These are phyloP conservation scores for Syzygium oleosum DNA, from an alignment of 345 rosid genomes.

Conservation along the genomic window DNA sequence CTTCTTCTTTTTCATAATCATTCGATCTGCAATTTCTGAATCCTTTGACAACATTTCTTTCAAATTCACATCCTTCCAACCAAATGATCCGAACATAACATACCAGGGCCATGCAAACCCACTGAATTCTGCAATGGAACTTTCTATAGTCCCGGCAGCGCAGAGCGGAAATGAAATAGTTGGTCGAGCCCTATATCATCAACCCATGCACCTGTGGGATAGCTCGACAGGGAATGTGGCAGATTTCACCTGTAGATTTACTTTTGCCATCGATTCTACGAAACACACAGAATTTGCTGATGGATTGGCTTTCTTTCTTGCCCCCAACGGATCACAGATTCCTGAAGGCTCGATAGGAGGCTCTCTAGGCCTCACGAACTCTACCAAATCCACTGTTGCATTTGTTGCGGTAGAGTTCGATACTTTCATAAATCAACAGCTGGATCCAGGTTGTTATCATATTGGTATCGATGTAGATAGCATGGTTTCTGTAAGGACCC, in stretches of 20 bases:
- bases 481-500: background rate
- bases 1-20: too few species aligned
- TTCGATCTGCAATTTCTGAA: too few species aligned
- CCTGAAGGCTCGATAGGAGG: background rate
- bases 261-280: constrained; percentile 1
- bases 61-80: too few species aligned
- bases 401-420: constrained; percentile 19
- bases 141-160: too few species aligned
- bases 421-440: background rate
- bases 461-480: constrained; percentile 1
- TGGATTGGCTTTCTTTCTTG: constrained; percentile 7
- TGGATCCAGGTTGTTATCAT: background rate
- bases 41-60: too few species aligned
- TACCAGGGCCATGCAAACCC: too few species aligned
- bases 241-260: constrained; percentile 4
- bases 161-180: too few species aligned
- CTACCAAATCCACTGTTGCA: background rate
- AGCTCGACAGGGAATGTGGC: background rate
- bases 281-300: background rate
- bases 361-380: constrained; percentile 1
- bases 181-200: background rate
- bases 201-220: constrained; percentile 7
- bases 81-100: too few species aligned
- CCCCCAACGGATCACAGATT: background rate
- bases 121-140: too few species aligned